Evolutionary conservation across 805 yeast species (phyloP).

Genomic region (Starmerella sp.): DNA sequence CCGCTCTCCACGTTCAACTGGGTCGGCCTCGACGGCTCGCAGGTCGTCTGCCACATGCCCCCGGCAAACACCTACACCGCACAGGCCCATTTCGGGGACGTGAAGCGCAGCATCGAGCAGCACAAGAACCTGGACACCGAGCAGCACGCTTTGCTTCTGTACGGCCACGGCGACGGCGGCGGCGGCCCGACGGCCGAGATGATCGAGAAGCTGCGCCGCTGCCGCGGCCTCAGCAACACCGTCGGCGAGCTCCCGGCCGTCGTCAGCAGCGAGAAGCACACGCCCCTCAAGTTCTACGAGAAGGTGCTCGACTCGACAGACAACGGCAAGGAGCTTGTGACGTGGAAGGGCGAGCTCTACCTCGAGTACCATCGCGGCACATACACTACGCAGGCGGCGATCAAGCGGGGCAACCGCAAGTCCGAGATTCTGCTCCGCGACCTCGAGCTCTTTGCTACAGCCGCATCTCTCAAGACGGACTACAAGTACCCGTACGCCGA

Average conservation of each 20-base stretch:
- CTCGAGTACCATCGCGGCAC: conserved; percentile 96
- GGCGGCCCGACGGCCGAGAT: conserved; percentile 95
- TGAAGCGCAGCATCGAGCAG: conserved; percentile 61
- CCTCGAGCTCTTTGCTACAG: conserved; percentile 72
- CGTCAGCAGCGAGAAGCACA: conserved; percentile 47
- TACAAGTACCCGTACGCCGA: conserved; percentile 64
- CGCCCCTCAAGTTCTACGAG: conserved; percentile 73
- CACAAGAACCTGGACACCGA: conserved; percentile 76
- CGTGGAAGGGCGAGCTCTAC: conserved; percentile 91
- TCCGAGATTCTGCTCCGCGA: conserved; percentile 73
- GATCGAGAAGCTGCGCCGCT: conserved; percentile 84
- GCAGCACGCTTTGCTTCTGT: conserved; percentile 69
- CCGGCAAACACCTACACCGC: conserved; percentile 96
- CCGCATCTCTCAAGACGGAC: conserved; percentile 42
- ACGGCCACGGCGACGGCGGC: conserved; percentile 97
- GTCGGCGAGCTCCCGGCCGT: conserved; percentile 63
- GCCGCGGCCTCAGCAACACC: conserved; percentile 75
- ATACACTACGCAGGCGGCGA: conserved; percentile 84
- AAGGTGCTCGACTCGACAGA: conserved; percentile 50
- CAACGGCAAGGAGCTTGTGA: conserved; percentile 56
- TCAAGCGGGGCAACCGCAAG: conserved; percentile 67
- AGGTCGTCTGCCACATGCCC: conserved; percentile 93
- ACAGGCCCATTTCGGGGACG: conserved; percentile 85
- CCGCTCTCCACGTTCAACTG: conserved; percentile 89
- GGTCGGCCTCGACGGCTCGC: conserved; percentile 91